Evolutionary conservation across 768 basidiomycete genomes (phyloP).

Genomic region (Leccinum pellstonianum): DNA sequence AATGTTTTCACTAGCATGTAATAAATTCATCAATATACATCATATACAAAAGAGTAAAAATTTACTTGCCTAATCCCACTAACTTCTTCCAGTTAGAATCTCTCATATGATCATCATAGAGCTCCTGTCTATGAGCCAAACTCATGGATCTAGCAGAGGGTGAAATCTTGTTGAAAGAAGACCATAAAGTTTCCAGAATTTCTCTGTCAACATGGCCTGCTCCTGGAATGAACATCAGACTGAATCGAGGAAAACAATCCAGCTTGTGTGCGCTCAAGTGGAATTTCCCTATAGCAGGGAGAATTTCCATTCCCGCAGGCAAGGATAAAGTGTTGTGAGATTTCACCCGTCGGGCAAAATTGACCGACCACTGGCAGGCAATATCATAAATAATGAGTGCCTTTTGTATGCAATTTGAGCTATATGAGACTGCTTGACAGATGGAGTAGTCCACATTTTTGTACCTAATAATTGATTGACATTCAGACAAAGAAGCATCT

Average conservation of each 20-base stretch:
- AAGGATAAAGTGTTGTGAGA: not conserved
- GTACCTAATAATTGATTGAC: constrained; percentile 16
- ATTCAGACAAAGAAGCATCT: not conserved
- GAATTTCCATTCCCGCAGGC: constrained; percentile 1
- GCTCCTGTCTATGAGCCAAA: constrained; percentile 26
- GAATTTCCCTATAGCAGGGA: constrained; percentile 26
- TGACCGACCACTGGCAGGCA: constrained; percentile 24
- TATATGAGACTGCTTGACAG: constrained; percentile 18
- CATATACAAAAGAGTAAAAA: not conserved
- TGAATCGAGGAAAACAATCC: constrained; percentile 26
- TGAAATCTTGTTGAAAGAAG: constrained; percentile 27
- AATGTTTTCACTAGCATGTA: not conserved
- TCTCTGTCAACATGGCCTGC: constrained; percentile 31
- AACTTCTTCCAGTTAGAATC: constrained; percentile 6
- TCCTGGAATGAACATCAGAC: constrained; percentile 19
- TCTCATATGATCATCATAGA: constrained; percentile 8
- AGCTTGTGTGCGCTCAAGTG: constrained; percentile 33
- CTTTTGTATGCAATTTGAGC: not conserved
- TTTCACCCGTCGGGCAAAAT: constrained; percentile 5
- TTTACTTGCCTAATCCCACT: not conserved
- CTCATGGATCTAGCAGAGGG: constrained; percentile 23
- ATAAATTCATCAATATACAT: not conserved
- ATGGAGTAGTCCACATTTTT: constrained; percentile 30
- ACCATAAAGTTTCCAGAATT: constrained; percentile 37
- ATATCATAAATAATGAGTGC: constrained; percentile 31